These are phyloP conservation scores for Calonectria ilicicola DNA, from an alignment of 2,329 filamentous ascomycete genomes.

Conservation along the genomic window DNA sequence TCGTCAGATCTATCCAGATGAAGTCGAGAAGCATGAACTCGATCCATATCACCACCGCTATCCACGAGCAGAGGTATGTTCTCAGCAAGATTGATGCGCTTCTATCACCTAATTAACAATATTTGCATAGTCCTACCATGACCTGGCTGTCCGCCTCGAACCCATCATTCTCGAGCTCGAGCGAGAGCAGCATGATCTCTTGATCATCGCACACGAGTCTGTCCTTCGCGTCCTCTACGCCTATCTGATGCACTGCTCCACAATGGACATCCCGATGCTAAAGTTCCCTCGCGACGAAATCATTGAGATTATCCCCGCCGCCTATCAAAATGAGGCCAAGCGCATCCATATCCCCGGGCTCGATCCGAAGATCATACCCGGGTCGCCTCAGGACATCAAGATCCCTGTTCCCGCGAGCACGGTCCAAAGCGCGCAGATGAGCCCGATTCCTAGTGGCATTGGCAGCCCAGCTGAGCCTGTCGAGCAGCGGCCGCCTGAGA, in stretches of 20 bases:
- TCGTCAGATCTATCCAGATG: conserved; percentile 85
- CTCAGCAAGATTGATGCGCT: not conserved
- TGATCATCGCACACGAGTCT: conserved; percentile 98
- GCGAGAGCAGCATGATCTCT: conserved; percentile 95
- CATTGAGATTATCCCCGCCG: conserved; percentile 97
- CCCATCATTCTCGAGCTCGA: conserved; percentile 98
- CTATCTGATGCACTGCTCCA: conserved; percentile 98
- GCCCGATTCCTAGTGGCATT: conserved; percentile 61
- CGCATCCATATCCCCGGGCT: conserved; percentile 85
- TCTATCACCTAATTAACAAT: conserved; percentile 13
- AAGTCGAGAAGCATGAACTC: conserved; percentile 90
- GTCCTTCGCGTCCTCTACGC: conserved; percentile 97
- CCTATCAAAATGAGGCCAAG: conserved; percentile 96
- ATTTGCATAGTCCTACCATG: conserved; percentile 85
- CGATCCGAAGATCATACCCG: conserved; percentile 76
- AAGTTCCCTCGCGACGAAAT: conserved; percentile 97
- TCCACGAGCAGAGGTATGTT: conserved; percentile 84
- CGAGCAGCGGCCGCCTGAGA: conserved; percentile 57
- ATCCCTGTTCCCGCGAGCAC: conserved; percentile 74
- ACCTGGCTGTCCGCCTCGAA: conserved; percentile 96
- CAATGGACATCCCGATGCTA: conserved; percentile 91
- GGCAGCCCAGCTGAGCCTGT: conserved; percentile 58
- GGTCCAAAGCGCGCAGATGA: conserved; percentile 52
- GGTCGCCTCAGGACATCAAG: conserved; percentile 83
- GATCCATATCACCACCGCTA: conserved; percentile 98